Conservation (phyloP, 495 filamentous ascomycete species). For the Xylaria intraflava region DNA sequence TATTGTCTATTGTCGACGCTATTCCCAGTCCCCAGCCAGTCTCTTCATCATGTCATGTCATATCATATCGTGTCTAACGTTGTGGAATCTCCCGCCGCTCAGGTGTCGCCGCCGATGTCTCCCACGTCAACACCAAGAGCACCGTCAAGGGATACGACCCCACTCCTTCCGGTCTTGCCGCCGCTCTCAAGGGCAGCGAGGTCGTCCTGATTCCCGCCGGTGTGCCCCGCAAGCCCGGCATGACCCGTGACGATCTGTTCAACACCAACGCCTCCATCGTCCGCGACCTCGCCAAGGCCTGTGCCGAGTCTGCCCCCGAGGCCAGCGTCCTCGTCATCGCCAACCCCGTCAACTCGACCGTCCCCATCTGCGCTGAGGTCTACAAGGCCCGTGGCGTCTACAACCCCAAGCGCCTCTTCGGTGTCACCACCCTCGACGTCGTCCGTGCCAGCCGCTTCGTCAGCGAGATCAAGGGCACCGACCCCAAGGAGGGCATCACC, state of each 20-base stretch:
- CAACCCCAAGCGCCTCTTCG: slow-evolving; percentile 97
- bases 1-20: slow-evolving; percentile 4
- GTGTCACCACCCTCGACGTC: slow-evolving; percentile 98
- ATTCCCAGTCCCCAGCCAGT: too few relatives aligned
- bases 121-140: slow-evolving; percentile 99
- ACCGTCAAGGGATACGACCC: slow-evolving; percentile 83
- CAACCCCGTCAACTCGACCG: slow-evolving; percentile 99
- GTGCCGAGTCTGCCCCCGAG: slow-evolving; percentile 78
- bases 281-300: slow-evolving; percentile 94
- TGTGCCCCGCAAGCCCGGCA: slow-evolving; percentile 98
- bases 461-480: slow-evolving; percentile 79
- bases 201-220: slow-evolving; percentile 96
- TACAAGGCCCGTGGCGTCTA: slow-evolving; percentile 91
- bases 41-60: slow-evolving; percentile 11
- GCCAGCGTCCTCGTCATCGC: slow-evolving; percentile 96
- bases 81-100: slow-evolving; percentile 4
- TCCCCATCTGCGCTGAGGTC: slow-evolving; percentile 93
- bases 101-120: slow-evolving; percentile 97
- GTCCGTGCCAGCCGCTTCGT: slow-evolving; percentile 98
- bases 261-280: slow-evolving; percentile 99
- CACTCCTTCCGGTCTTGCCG: slow-evolving; percentile 64
- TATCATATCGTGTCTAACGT: too few relatives aligned
- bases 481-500: slow-evolving; percentile 87
- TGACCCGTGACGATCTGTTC: slow-evolving; percentile 99
- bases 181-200: slow-evolving; percentile 75